Evolutionary conservation across 2,329 filamentous ascomycete genomes (phyloP).

Genomic region (Fusarium mangiferae): DNA sequence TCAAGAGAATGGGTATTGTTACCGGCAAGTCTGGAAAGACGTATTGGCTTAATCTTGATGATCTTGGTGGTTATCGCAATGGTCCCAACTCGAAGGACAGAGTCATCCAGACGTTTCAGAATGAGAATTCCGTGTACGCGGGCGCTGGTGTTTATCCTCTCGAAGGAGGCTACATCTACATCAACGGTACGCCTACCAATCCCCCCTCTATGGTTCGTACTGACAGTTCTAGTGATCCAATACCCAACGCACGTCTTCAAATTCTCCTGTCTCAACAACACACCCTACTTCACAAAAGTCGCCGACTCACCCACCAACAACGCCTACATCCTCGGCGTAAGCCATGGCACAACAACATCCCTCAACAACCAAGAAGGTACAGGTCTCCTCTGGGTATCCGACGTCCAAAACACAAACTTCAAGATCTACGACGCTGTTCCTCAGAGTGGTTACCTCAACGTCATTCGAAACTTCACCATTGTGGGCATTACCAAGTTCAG

Average conservation of each 20-base stretch:
- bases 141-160: conserved; percentile 60
- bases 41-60: conserved; percentile 56
- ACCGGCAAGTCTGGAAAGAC: conserved; percentile 63
- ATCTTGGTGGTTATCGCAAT: conserved; percentile 54
- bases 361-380: conserved; percentile 64
- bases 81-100: conserved; percentile 51
- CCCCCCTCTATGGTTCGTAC: too few species aligned
- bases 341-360: conserved; percentile 66
- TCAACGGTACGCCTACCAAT: conserved; percentile 54
- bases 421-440: conserved; percentile 65
- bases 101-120: conserved; percentile 57
- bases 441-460: conserved; percentile 55
- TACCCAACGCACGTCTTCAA: conserved; percentile 67
- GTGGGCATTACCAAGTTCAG: conserved; percentile 66
- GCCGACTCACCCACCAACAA: conserved; percentile 61
- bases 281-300: conserved; percentile 64
- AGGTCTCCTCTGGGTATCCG: conserved; percentile 66
- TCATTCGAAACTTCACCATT: conserved; percentile 63
- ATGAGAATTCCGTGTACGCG: conserved; percentile 58
- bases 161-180: conserved; percentile 61
- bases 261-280: conserved; percentile 63
- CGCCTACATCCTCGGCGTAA: conserved; percentile 64
- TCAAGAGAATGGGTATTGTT: conserved; percentile 60
- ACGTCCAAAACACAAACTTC: conserved; percentile 64
- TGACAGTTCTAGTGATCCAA: conserved; percentile 56